phyloP scores from a whole-genome alignment of 2,329 filamentous ascomycete species.

The Podosphaera leucotricha region DNA sequence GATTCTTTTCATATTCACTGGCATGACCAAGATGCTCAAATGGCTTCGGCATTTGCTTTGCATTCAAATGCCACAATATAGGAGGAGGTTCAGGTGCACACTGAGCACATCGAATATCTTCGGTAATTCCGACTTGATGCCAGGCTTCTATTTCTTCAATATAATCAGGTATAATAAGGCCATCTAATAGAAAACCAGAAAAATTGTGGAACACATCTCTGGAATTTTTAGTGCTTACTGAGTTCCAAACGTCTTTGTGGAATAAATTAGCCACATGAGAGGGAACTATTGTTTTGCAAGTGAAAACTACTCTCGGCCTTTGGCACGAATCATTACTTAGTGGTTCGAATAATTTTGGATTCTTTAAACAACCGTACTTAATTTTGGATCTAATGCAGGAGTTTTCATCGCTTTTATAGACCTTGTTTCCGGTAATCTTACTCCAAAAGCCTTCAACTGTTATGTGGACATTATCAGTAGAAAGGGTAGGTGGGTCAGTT shows the following conservation, averaged over 20 bases:
- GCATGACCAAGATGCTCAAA: slow-evolving; percentile 28
- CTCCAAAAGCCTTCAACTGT: not conserved
- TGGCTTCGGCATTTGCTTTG: slow-evolving; percentile 16
- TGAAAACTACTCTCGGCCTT: slow-evolving; percentile 1
- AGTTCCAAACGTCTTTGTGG: slow-evolving; percentile 1
- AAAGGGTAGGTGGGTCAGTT: not conserved
- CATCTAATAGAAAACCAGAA: slow-evolving; percentile 3
- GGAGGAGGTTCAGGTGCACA: slow-evolving; percentile 19
- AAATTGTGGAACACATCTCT: slow-evolving; percentile 2
- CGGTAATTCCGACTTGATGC: not conserved
- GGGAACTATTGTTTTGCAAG: slow-evolving; percentile 1
- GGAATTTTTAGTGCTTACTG: slow-evolving; percentile 1
- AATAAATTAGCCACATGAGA: not conserved
- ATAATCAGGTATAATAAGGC: slow-evolving; percentile 3
- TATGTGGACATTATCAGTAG: not conserved
- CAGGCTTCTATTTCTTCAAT: slow-evolving; percentile 1
- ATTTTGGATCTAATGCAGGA: not conserved
- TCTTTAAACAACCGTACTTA: not conserved
- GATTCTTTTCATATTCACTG: slow-evolving; percentile 23
- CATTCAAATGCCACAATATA: slow-evolving; percentile 17
- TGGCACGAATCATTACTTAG: not conserved
- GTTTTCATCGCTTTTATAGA: not conserved
- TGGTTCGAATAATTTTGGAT: not conserved
- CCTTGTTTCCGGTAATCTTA: not conserved
- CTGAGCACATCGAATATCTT: slow-evolving; percentile 1